These are phyloP conservation scores for Eucalyptus dawsonii DNA, from an alignment of 345 rosid species.

Conservation along the genomic window DNA sequence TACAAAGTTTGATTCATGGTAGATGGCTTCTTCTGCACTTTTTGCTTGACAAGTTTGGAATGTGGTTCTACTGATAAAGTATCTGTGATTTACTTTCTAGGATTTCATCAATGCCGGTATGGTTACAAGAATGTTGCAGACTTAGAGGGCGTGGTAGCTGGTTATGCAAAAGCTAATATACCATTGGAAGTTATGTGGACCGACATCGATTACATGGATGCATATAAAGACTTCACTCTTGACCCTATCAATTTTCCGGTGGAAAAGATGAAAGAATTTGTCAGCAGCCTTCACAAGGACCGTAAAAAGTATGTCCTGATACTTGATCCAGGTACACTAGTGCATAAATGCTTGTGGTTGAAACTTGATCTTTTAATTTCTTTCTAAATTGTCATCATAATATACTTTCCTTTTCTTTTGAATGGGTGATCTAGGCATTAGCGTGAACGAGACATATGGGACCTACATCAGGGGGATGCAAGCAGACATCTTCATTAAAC, in stretches of 20 bases:
- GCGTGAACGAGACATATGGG: slow-evolving; percentile 29
- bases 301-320: slow-evolving; percentile 54
- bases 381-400: too few relatives aligned
- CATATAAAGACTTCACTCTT: slow-evolving; percentile 52
- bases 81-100: slow-evolving; percentile 2
- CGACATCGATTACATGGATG: slow-evolving; percentile 77
- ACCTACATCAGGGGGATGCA: slow-evolving; percentile 50
- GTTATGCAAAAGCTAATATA: slow-evolving; percentile 53
- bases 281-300: background rate
- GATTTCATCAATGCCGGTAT: slow-evolving; percentile 60
- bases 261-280: background rate
- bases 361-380: background rate
- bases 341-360: background rate
- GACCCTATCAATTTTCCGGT: slow-evolving; percentile 48
- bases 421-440: slow-evolving; percentile 25
- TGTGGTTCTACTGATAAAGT: background rate
- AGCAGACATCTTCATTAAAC: slow-evolving; percentile 45
- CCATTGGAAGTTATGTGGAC: slow-evolving; percentile 83
- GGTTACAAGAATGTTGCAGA: slow-evolving; percentile 56
- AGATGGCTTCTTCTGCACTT: background rate
- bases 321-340: slow-evolving; percentile 53
- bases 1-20: background rate
- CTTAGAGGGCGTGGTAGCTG: slow-evolving; percentile 41
- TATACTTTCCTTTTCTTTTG: background rate
- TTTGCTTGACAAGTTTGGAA: background rate